These are phyloP conservation scores for Stromatinia cepivora DNA, from an alignment of 2,329 filamentous ascomycete genomes.

Conservation along the genomic window DNA sequence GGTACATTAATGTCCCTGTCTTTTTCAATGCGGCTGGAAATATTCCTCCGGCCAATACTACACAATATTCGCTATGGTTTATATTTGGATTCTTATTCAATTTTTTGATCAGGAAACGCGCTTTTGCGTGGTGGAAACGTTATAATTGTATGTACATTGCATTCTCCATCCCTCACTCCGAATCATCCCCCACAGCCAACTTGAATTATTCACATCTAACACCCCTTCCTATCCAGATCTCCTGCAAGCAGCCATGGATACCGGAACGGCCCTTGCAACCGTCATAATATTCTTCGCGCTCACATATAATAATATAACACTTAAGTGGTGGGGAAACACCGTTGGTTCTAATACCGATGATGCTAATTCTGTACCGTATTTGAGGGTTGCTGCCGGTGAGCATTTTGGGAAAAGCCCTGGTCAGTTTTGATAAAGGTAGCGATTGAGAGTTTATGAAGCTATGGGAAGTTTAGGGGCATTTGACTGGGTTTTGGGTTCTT, in stretches of 20 bases:
- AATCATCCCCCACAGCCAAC: not conserved
- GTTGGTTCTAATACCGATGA: slow-evolving; percentile 11
- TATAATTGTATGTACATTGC: slow-evolving; percentile 32
- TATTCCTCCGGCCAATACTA: slow-evolving; percentile 53
- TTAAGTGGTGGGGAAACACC: slow-evolving; percentile 44
- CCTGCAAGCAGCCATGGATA: slow-evolving; percentile 50
- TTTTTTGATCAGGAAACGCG: slow-evolving; percentile 49
- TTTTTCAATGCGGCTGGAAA: slow-evolving; percentile 50
- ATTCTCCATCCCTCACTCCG: not conserved
- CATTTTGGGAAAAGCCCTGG: not conserved
- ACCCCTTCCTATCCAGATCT: slow-evolving; percentile 41
- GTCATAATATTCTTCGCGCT: slow-evolving; percentile 57
- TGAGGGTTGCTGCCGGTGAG: not conserved
- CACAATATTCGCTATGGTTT: slow-evolving; percentile 50
- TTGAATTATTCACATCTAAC: not conserved
- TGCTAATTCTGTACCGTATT: slow-evolving; percentile 15
- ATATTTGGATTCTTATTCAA: slow-evolving; percentile 51
- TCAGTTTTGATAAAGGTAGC: not conserved
- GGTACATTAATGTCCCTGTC: slow-evolving; percentile 52
- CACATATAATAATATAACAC: slow-evolving; percentile 46
- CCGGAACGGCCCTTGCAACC: slow-evolving; percentile 52
- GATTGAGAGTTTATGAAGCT: too few relatives aligned
- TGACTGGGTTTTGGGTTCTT: too few relatives aligned
- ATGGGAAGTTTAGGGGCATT: too few relatives aligned
- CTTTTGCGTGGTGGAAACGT: slow-evolving; percentile 53